Evolutionary conservation across 2,329 filamentous ascomycete species (phyloP).

Genomic region (Diaporthe capsici): DNA sequence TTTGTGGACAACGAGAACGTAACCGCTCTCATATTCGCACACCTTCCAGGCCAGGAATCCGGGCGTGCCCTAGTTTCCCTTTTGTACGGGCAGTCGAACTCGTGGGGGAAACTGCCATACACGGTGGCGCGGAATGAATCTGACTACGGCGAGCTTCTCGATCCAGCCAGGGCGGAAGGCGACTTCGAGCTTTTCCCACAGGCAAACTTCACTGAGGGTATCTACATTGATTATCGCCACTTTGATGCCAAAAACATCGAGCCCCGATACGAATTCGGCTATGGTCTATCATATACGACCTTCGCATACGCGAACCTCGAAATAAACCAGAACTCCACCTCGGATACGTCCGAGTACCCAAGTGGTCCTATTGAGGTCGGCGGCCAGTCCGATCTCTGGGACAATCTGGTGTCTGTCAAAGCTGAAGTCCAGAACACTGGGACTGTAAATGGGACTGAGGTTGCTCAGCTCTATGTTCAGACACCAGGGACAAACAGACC

Average conservation of each 20-base stretch:
- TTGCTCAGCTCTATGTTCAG: slow-evolving; percentile 63
- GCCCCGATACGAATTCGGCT: slow-evolving; percentile 70
- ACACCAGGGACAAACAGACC: slow-evolving; percentile 62
- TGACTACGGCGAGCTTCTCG: slow-evolving; percentile 66
- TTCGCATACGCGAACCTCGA: slow-evolving; percentile 63
- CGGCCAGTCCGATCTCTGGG: slow-evolving; percentile 63
- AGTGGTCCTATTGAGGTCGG: slow-evolving; percentile 57
- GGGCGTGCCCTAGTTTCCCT: slow-evolving; percentile 69
- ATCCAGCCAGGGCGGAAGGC: slow-evolving; percentile 60
- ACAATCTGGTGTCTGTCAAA: slow-evolving; percentile 56
- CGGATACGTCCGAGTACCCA: slow-evolving; percentile 54
- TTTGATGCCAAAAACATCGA: slow-evolving; percentile 64
- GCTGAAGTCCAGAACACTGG: slow-evolving; percentile 61
- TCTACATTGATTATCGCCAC: slow-evolving; percentile 68
- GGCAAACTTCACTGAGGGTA: slow-evolving; percentile 65
- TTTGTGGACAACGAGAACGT: slow-evolving; percentile 76
- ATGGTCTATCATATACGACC: slow-evolving; percentile 68
- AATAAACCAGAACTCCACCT: slow-evolving; percentile 50
- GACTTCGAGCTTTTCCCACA: slow-evolving; percentile 66
- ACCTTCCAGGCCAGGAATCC: slow-evolving; percentile 75
- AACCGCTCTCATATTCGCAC: slow-evolving; percentile 74
- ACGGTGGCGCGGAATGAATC: slow-evolving; percentile 69
- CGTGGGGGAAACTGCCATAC: slow-evolving; percentile 72
- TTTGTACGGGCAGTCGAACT: slow-evolving; percentile 69
- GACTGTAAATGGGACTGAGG: slow-evolving; percentile 58